Base-by-base conservation (phyloP, 148 eudicot species). In the Pharnaceum exiguum region DNA sequence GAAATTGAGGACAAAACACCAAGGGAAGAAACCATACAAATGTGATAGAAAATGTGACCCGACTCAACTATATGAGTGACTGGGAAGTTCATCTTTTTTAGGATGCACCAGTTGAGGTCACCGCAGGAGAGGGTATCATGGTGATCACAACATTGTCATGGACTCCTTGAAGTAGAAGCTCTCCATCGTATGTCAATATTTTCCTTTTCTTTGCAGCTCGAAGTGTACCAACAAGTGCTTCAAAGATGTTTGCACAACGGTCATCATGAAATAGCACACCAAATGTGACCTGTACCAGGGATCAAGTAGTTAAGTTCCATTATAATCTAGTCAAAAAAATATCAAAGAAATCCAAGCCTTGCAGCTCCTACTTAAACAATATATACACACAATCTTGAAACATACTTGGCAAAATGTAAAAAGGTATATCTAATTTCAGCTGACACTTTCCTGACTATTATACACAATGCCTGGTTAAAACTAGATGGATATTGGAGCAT, bases 141-240 rank as follows among this genome's bases (percentile, higher is more conserved):
- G 63, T 61, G 57, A 94, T 94, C 47, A 83, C 85, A 2, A 74
- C 89, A 68, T 84, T 82, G 33, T 94, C 99, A 68, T 94, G 99
- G 49, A 94, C 99, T 4, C 99, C 96, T 77, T 94, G 99, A 46
- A 94, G 79, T 15, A 94, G 78, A 6, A 94, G 75, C 46, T 94
- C 99, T 22, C 96, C 99, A 7, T 94, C 96, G 36, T 85, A 94
- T 0, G 96, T 63, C 57, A 94, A 17, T 10, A 86, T 16, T 29
- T 94, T 89, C 19, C 96, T 83, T 63, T 74, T 94, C 79, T 94
- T 94, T 13, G 96, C 99, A 1, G 99, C 99, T 73, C 99, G 79
- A 51, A 94, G 52, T 5, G 99, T 94, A 42, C 99, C 99, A 16
- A 94, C 99, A 40, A 94, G 71, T 29, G 99, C 99, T 71, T 94